phyloP scores from a whole-genome alignment of 1,284 basidiomycete genomes.

The Apiotrichum porosum region DNA sequence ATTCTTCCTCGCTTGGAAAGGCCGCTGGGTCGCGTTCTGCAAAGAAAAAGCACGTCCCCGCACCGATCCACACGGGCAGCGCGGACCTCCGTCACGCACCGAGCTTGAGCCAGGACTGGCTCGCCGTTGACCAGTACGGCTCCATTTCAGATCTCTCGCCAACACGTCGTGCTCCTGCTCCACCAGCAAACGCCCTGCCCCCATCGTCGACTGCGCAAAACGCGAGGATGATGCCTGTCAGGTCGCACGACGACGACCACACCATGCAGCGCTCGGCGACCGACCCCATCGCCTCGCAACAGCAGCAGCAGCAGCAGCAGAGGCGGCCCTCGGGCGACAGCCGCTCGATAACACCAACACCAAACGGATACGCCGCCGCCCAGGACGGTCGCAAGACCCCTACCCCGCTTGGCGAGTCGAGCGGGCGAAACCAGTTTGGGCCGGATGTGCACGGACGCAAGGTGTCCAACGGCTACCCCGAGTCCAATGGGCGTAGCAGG shows the following conservation, averaged over 20 bases:
- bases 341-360: neutral
- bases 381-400: neutral
- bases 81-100: conserved; percentile 5
- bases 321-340: neutral
- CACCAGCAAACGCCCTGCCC: neutral
- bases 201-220: neutral
- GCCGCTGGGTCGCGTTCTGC: no score
- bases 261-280: conserved; percentile 2
- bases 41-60: conserved; percentile 1
- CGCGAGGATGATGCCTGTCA: conserved; percentile 25
- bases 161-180: conserved; percentile 2
- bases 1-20: no score
- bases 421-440: no score
- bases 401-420: neutral
- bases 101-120: conserved; percentile 32
- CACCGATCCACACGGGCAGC: conserved; percentile 13
- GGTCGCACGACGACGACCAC: conserved; percentile 5
- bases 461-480: no score
- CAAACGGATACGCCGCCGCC: neutral
- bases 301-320: no score
- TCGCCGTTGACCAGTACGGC: conserved; percentile 19
- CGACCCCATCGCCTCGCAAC: neutral
- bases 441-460: no score
- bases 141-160: conserved; percentile 3
- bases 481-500: no score